Evolutionary conservation across 1,284 basidiomycete species (phyloP).

Genomic region (Cryptococcus sp.): DNA sequence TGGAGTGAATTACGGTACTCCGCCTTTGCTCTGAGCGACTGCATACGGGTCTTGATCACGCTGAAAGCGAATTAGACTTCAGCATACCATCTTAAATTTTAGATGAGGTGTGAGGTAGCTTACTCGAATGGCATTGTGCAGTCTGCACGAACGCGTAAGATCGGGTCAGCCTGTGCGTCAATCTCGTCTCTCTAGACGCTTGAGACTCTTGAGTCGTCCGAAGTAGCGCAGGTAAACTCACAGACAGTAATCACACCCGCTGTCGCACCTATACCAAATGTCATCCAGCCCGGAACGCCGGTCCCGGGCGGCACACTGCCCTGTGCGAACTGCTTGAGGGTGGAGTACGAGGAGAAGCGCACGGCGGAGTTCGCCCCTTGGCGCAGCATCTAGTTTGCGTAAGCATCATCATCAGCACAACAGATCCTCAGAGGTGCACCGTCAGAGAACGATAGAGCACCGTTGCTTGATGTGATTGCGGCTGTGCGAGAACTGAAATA

Average conservation of each 20-base stretch:
- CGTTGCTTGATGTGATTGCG: not conserved
- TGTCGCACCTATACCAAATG: slow-evolving; percentile 90
- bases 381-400: slow-evolving; percentile 74
- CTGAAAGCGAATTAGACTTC: slow-evolving; percentile 56
- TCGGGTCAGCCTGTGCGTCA: too few relatives aligned
- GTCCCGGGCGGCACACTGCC: slow-evolving; percentile 81
- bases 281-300: slow-evolving; percentile 80
- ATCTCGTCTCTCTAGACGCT: too few relatives aligned
- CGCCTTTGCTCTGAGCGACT: slow-evolving; percentile 76
- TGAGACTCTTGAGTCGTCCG: too few relatives aligned
- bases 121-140: slow-evolving; percentile 89
- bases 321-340: slow-evolving; percentile 88
- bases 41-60: slow-evolving; percentile 98
- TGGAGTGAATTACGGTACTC: slow-evolving; percentile 92
- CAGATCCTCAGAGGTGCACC: not conserved
- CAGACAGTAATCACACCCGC: slow-evolving; percentile 96
- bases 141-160: slow-evolving; percentile 26
- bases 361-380: slow-evolving; percentile 97
- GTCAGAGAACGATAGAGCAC: not conserved
- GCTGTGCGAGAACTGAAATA: too few relatives aligned
- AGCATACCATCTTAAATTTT: too few relatives aligned
- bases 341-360: slow-evolving; percentile 93
- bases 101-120: slow-evolving; percentile 46
- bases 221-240: slow-evolving; percentile 44
- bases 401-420: not conserved